phyloP scores from a whole-genome alignment of 2,329 filamentous ascomycete species.

The Onygenales sp. region DNA sequence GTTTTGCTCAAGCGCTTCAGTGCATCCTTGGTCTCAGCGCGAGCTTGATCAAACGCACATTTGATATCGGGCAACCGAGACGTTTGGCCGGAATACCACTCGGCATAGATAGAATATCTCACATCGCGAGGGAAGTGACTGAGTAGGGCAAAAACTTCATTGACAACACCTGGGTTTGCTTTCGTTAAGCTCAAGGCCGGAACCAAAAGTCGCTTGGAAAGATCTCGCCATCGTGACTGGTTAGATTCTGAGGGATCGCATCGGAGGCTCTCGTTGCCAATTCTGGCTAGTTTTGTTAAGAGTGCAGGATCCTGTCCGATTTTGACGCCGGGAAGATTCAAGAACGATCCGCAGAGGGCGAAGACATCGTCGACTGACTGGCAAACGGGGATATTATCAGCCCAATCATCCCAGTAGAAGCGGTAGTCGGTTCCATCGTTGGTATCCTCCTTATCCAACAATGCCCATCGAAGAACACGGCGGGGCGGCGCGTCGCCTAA shows the following conservation, averaged over 20 bases:
- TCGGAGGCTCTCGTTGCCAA: slow-evolving; percentile 65
- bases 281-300: slow-evolving; percentile 72
- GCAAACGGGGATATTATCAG: slow-evolving; percentile 84
- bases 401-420: slow-evolving; percentile 98
- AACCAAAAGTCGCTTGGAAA: slow-evolving; percentile 75
- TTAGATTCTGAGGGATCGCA: slow-evolving; percentile 65
- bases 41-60: slow-evolving; percentile 65
- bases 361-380: slow-evolving; percentile 87
- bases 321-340: slow-evolving; percentile 78
- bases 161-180: slow-evolving; percentile 72
- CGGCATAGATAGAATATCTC: slow-evolving; percentile 81
- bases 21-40: slow-evolving; percentile 69
- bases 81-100: slow-evolving; percentile 77
- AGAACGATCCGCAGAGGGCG: slow-evolving; percentile 69
- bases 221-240: slow-evolving; percentile 67
- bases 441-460: slow-evolving; percentile 66
- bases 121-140: slow-evolving; percentile 65
- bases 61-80: slow-evolving; percentile 71
- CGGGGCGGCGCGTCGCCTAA: slow-evolving; percentile 51
- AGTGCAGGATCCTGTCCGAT: slow-evolving; percentile 76
- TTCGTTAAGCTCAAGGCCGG: slow-evolving; percentile 81
- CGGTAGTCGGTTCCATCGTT: slow-evolving; percentile 69
- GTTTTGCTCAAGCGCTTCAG: slow-evolving; percentile 85
- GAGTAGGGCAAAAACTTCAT: slow-evolving; percentile 77
- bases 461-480: slow-evolving; percentile 71